Evolutionary conservation across 495 filamentous ascomycete species (phyloP).

Genomic region (Penicillium roqueforti): DNA sequence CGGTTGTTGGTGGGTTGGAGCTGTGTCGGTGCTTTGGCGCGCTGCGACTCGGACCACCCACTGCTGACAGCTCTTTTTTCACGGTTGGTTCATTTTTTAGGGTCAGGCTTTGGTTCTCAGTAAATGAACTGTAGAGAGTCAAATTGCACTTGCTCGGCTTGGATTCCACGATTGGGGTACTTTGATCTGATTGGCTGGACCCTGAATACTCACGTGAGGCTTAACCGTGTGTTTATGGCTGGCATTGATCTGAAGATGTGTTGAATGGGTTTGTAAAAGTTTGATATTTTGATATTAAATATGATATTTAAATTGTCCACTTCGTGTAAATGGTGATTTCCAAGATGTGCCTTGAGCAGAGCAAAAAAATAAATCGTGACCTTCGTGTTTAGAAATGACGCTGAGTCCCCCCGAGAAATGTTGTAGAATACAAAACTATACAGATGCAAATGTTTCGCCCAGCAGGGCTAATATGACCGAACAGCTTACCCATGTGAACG

Average conservation of each 20-base stretch:
- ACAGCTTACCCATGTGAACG: slow-evolving; percentile 23
- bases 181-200: not conserved
- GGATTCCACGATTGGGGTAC: not conserved
- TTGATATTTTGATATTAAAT: not conserved
- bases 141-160: not conserved
- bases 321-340: not conserved
- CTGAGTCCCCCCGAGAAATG: not conserved
- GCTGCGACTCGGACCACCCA: not conserved
- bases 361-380: slow-evolving; percentile 3
- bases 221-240: no score
- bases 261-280: not conserved
- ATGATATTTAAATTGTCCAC: not conserved
- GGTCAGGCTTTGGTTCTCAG: not conserved
- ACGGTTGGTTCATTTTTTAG: not conserved
- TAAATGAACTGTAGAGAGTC: not conserved
- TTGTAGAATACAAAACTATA: not conserved
- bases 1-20: slow-evolving; percentile 8
- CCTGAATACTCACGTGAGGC: not conserved
- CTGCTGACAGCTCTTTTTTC: not conserved
- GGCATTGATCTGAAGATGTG: no score
- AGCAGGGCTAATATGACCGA: not conserved
- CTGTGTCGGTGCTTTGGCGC: not conserved
- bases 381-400: slow-evolving; percentile 6
- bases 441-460: not conserved
- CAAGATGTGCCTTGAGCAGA: not conserved